Evolutionary conservation across 2,329 filamentous ascomycete genomes (phyloP).

Genomic region (Aspergillus brunneoviolaceus): DNA sequence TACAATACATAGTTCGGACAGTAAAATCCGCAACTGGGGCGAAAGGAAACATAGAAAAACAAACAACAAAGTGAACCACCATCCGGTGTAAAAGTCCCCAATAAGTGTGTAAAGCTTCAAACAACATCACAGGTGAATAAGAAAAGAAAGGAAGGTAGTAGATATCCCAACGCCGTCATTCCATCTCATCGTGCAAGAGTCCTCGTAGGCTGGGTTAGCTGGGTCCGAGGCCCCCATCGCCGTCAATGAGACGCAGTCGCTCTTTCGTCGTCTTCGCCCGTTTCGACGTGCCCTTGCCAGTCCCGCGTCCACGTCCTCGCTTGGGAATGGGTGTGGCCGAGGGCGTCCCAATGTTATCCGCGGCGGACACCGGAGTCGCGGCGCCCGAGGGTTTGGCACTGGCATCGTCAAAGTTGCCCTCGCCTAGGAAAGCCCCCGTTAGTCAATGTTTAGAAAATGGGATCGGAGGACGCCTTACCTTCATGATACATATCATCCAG

Average conservation of each 20-base stretch:
- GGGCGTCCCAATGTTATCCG: conserved; percentile 47
- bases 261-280: conserved; percentile 61
- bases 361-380: conserved; percentile 70
- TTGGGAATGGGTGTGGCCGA: conserved; percentile 44
- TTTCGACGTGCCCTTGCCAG: conserved; percentile 57
- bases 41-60: neutral
- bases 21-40: neutral
- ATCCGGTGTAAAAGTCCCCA: conserved; percentile 6
- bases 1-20: conserved; percentile 18
- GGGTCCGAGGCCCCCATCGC: conserved; percentile 39
- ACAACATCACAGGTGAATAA: conserved; percentile 8
- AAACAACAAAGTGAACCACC: conserved; percentile 3
- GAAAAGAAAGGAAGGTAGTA: conserved; percentile 4
- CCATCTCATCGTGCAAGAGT: conserved; percentile 11
- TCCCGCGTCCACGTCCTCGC: conserved; percentile 59
- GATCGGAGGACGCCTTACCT: conserved; percentile 62
- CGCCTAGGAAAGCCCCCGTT: conserved; percentile 59
- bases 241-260: conserved; percentile 46
- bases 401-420: conserved; percentile 91
- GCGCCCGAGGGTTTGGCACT: conserved; percentile 80
- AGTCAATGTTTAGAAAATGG: conserved; percentile 2
- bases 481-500: conserved; percentile 99
- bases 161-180: conserved; percentile 18
- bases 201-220: conserved; percentile 11
- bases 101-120: conserved; percentile 3